These are phyloP conservation scores for Phialophora macrospora DNA, from an alignment of 2,329 filamentous ascomycete species.

Conservation along the genomic window DNA sequence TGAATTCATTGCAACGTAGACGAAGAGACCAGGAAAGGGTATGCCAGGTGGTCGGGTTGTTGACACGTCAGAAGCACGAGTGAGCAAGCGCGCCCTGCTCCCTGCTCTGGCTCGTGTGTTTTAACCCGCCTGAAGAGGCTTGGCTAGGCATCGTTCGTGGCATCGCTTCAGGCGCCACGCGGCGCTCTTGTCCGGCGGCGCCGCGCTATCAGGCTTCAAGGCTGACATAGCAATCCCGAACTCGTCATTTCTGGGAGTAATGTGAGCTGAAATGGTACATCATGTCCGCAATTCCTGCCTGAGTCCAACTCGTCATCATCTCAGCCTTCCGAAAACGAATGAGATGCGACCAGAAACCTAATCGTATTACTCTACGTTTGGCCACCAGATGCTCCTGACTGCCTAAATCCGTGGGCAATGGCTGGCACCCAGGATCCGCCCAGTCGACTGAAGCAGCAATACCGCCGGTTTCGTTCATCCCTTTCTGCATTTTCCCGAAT, in stretches of 20 bases:
- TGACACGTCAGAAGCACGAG: conserved; percentile 6
- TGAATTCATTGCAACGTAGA: not conserved
- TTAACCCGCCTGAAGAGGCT: conserved; percentile 1
- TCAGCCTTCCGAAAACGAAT: not conserved
- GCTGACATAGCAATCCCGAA: not conserved
- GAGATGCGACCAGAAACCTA: not conserved
- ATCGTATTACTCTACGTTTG: conserved; percentile 1
- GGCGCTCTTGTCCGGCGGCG: conserved; percentile 24
- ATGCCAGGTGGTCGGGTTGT: not conserved
- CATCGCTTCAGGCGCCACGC: conserved; percentile 19
- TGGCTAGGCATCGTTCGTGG: conserved; percentile 10
- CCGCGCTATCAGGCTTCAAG: conserved; percentile 8
- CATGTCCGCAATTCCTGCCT: not conserved
- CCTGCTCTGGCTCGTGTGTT: not conserved
- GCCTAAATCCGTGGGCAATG: not conserved
- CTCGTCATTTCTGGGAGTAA: conserved; percentile 4
- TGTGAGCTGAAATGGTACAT: conserved; percentile 5
- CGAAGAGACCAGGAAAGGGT: not conserved
- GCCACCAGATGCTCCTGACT: not conserved
- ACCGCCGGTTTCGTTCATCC: conserved; percentile 17
- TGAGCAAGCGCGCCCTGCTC: not conserved
- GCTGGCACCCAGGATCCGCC: not conserved
- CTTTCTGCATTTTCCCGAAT: not conserved
- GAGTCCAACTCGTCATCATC: not conserved
- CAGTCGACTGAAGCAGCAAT: conserved; percentile 23